Evolutionary conservation across 305 asterid genomes (phyloP), one percentile per base, ranked within the genome.

Genomic region (Fraxinus velutina): DNA sequence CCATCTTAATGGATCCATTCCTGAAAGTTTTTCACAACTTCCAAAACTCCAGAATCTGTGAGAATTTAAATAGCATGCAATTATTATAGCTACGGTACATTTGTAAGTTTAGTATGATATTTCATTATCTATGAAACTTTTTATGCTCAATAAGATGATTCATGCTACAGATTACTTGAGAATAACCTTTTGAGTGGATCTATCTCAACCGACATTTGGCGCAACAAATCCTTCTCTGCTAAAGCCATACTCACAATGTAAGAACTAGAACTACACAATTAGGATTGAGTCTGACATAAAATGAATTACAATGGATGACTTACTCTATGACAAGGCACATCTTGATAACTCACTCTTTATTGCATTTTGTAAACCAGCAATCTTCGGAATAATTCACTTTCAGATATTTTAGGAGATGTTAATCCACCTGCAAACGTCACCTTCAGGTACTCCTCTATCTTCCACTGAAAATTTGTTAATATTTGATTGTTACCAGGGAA

Each of bases 41-140:
- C 88, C 88, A 19, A 81, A 19, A 78, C 92, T 89, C 73, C 89
- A 89, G 81, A 83, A 83, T 79, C 88, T 89, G 92, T 86, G 84
- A 87, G 92, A 73, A 55, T 57, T 78, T 80, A 39, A 71, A 29
- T 24, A 24, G 24, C 33, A 64, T 21, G 33, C 32, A 64, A 24
- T 64, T 64, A 24, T 29, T 64, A n/a, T 64, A 21, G 33, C 72
- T 9, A 22, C 13, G 72, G 55, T 3, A 22, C 33, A 64, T 3
- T 64, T 7, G 72, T 24, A 64, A 64, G 34, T 24, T 22, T 57
- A 64, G n/a, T n/a, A 8, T 64, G 72, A 64, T 62, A 62, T 62
- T 22, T 64, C 33, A 64, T 64, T 64, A 12, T 22, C 33, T 64
- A 7, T 22, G 34, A 64, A 24, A 64, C 8, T 21, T 57, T 6